Percentiles rank a stretch among this genome's conserved stretches.
Evolutionary conservation across 345 rosid genomes (phyloP).

Genomic region (Citrus trifoliata): DNA sequence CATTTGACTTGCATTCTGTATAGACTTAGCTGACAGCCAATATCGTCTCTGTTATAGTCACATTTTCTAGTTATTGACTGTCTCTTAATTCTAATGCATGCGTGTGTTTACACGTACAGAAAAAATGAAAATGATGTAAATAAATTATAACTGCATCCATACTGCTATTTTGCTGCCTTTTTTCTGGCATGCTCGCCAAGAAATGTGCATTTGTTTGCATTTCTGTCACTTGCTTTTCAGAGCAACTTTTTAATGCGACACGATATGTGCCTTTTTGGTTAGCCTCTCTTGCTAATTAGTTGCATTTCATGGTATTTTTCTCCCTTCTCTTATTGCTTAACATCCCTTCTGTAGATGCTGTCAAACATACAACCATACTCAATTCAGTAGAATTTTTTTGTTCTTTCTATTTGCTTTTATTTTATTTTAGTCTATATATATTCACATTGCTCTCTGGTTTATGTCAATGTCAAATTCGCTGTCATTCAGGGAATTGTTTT

Average conservation of each 20-base stretch:
- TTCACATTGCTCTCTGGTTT: not conserved
- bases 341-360: not conserved
- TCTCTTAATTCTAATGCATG: not conserved
- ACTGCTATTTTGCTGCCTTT: not conserved
- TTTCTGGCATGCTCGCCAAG: not conserved
- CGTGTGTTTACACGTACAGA: not conserved
- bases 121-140: not conserved
- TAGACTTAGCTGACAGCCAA: not conserved
- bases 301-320: not conserved
- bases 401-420: not conserved
- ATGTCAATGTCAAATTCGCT: conserved; percentile 19
- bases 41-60: not conserved
- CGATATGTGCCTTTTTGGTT: not conserved
- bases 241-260: not conserved
- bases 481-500: conserved; percentile 72
- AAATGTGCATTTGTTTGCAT: not conserved
- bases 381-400: not conserved
- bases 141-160: not conserved
- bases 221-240: not conserved
- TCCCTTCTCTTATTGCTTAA: not conserved
- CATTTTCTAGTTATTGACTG: not conserved
- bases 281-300: not conserved
- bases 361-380: not conserved
- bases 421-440: not conserved
- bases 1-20: not conserved